phyloP scores from a whole-genome alignment of 2,329 filamentous ascomycete species.

The Xylariaceae sp. region DNA sequence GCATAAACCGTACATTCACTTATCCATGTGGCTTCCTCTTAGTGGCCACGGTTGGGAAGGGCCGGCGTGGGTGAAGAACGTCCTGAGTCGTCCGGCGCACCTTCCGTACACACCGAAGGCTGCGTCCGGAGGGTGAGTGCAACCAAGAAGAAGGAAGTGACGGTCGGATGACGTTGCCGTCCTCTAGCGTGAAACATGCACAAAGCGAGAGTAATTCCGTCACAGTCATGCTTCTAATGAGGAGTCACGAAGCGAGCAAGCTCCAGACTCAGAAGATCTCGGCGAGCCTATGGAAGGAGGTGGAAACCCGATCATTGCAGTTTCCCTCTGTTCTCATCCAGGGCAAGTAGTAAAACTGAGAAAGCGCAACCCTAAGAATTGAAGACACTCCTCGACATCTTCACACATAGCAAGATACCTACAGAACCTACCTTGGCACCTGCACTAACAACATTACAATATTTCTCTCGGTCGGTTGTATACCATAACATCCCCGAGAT shows the following conservation, averaged over 20 bases:
- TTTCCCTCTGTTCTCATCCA: too few species aligned
- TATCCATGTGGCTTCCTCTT: not conserved
- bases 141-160: not conserved
- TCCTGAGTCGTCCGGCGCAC: not conserved
- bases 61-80: too few species aligned
- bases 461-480: not conserved
- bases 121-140: too few species aligned
- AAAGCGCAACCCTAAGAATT: too few species aligned
- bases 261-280: not conserved
- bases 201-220: not conserved
- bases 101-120: too few species aligned
- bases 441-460: not conserved
- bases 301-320: too few species aligned
- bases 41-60: not conserved
- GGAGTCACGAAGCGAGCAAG: not conserved
- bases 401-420: not conserved
- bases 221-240: not conserved
- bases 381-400: too few species aligned
- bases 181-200: not conserved
- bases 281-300: too few species aligned
- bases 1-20: not conserved
- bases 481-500: not conserved
- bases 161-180: slow-evolving; percentile 5
- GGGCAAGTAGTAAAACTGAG: too few species aligned
- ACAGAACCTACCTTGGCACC: not conserved